Evolutionary conservation across 768 basidiomycete genomes (phyloP), one percentile per base, ranked within the genome.

Genomic region (Mycena alexandri): DNA sequence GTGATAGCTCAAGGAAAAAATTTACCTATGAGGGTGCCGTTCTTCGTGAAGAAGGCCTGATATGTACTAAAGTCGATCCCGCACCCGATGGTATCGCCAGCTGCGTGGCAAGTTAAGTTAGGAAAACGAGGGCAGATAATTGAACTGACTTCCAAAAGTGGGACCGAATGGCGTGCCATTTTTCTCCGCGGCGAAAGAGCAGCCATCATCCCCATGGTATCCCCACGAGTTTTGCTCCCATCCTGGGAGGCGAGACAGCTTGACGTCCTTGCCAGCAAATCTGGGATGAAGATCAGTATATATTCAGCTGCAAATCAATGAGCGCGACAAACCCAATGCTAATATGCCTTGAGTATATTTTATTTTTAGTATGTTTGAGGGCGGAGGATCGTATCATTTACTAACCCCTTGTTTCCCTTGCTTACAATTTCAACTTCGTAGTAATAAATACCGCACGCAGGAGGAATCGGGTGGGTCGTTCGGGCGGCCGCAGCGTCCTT

Each of bases 151-250:
- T 73, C 93, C 90, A 76, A 92, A 98, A 0, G 86, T 87, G 48
- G 91, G 90, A 11, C 93, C 93, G 78, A 91, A 98, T 17, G 86
- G 79, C 52, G 85, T 84, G 33, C 93, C 94, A 36, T 84, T 88
- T 76, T 86, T 89, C 65, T 93, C 90, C 7, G 89, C 87, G 25
- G 91, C 88, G 78, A 93, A 94, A 3, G 90, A 84, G 63, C 84
- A 87, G 7, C 95, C 95, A 73, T 93, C 94, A 71, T 96, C 94
- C n/a, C 92, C 94, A 72, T 95, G 92, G 76, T 95, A 97, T 58
- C 94, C 95, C 93, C 94, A 96, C 7, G 93, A 95, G 68, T 88
- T 86, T 63, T 84, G 81, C 75, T 95, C 93, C 92, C 91, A 93
- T 22, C 95, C 95, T 41, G 95, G 95, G 36, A 96, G 86, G 57